Evolutionary conservation across 2,329 filamentous ascomycete genomes (phyloP), one percentile per base, ranked within the genome.

Genomic region (Fusarium fujikuroi): DNA sequence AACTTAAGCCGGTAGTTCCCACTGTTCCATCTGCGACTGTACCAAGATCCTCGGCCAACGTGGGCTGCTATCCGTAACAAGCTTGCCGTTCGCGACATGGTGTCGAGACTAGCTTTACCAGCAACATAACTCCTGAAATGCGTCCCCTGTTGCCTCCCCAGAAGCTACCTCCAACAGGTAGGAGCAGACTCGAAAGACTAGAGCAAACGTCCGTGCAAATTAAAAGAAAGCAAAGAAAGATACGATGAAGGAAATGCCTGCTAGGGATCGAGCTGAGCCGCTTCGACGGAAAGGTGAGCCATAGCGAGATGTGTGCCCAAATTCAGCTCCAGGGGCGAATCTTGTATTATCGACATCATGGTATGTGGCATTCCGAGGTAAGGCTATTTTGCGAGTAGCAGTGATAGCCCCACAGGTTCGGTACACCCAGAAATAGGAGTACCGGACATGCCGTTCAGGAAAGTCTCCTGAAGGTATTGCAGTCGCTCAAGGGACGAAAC

Each of bases 361-460:
- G 50, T 65, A 65, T 63, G 50, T 61, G 66, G 62, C 62, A 61
- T 63, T 64, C 57, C 37, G 56, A 67, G 61, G 62, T 34, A 53
- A 73, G 52, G 47, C 59, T 62, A 61, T 49, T 62, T 46, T 60
- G 25, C 52, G 42, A 67, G 46, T 44, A 65, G 62, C 60, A 67
- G 58, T 54, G 62, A 73, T 70, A 65, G 69, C 67, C 66, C 72
- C 60, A 76, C 74, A 77, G 76, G 74, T 71, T 63, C 61, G 60
- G 72, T 76, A 78, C 72, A 75, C 76, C 76, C 63, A 66, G 46
- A 44, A 63, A 60, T 52, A 74, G 76, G 73, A 79, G 79, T 76
- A 83, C 81, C 81, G 80, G 82, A 76, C 80, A 76, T 83, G 82
- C 82, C 82, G 80, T 83, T 81, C 81, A 82, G 80, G 79, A 75